phyloP scores from a whole-genome alignment of 169 alveolate species.

The Ichthyophthirius multifiliis region DNA sequence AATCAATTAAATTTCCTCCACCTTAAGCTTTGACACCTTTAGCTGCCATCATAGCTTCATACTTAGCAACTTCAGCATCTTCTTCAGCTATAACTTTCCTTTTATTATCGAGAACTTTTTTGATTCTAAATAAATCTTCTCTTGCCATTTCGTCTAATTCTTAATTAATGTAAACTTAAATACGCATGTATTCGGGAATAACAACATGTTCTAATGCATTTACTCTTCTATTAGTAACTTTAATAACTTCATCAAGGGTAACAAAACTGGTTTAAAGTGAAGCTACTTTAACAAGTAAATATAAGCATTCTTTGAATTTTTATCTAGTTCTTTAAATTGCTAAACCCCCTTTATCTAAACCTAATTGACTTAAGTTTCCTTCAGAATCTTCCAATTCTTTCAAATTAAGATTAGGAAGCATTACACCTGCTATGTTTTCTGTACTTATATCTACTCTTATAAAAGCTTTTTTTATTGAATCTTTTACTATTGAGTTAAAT shows the following conservation, averaged over 20 bases:
- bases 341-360: conserved; percentile 79
- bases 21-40: not conserved
- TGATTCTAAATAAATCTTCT: conserved; percentile 91
- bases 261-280: conserved; percentile 92
- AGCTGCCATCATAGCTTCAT: conserved; percentile 5
- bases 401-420: conserved; percentile 86
- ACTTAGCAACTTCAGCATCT: conserved; percentile 15
- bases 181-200: conserved; percentile 90
- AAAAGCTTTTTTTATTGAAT: conserved; percentile 91
- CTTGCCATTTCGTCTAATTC: conserved; percentile 95
- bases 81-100: conserved; percentile 23
- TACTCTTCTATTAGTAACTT: conserved; percentile 95
- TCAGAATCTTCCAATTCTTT: conserved; percentile 59
- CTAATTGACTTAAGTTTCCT: conserved; percentile 38
- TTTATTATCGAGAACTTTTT: conserved; percentile 52
- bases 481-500: conserved; percentile 70
- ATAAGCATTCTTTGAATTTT: conserved; percentile 64
- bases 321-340: conserved; percentile 67
- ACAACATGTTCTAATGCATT: conserved; percentile 96
- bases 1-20: not conserved
- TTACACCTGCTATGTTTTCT: conserved; percentile 96
- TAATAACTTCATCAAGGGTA: conserved; percentile 94
- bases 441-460: conserved; percentile 88
- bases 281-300: conserved; percentile 88
- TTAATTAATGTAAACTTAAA: conserved; percentile 89